Conservation (phyloP, 1,139 yeast genomes). For the Nakaseomyces glabratus region DNA sequence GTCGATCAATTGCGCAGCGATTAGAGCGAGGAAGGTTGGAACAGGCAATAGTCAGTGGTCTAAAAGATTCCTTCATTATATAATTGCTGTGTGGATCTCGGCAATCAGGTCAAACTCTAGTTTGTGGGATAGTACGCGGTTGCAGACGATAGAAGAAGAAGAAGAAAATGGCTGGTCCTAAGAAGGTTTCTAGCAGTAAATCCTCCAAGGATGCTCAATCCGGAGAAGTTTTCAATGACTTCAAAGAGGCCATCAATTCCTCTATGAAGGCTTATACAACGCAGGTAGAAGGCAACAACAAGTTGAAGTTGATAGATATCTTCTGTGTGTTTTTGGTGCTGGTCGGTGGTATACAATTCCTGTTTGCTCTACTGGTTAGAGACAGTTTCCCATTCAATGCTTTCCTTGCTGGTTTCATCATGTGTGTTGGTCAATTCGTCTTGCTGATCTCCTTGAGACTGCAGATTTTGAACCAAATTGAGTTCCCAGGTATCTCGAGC, state of each 20-base stretch:
- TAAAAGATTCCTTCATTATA: too few species aligned
- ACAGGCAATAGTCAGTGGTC: too few species aligned
- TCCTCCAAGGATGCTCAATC: neutral
- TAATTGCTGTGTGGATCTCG: too few species aligned
- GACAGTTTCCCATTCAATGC: slow-evolving; percentile 90
- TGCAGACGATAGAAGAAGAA: neutral
- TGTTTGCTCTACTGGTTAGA: slow-evolving; percentile 68
- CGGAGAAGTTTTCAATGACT: slow-evolving; percentile 32
- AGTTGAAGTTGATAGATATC: slow-evolving; percentile 59
- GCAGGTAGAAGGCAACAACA: slow-evolving; percentile 29
- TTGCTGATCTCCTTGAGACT: slow-evolving; percentile 71
- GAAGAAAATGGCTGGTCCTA: slow-evolving; percentile 6
- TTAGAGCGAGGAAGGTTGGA: too few species aligned
- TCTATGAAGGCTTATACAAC: slow-evolving; percentile 42
- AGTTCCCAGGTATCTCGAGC: slow-evolving; percentile 50
- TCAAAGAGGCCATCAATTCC: slow-evolving; percentile 40
- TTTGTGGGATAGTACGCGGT: too few species aligned
- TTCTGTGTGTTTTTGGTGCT: slow-evolving; percentile 67
- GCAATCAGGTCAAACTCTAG: too few species aligned
- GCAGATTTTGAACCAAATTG: slow-evolving; percentile 42
- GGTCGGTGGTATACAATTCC: slow-evolving; percentile 70
- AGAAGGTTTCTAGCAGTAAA: neutral
- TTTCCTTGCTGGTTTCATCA: slow-evolving; percentile 82
- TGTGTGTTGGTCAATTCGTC: slow-evolving; percentile 94
- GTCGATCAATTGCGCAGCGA: too few species aligned